A percentile compares a stretch with the other conserved stretches of the same genome.
phyloP scores from a whole-genome alignment of 2,329 filamentous ascomycete genomes.

The Pseudonectria buxi region DNA sequence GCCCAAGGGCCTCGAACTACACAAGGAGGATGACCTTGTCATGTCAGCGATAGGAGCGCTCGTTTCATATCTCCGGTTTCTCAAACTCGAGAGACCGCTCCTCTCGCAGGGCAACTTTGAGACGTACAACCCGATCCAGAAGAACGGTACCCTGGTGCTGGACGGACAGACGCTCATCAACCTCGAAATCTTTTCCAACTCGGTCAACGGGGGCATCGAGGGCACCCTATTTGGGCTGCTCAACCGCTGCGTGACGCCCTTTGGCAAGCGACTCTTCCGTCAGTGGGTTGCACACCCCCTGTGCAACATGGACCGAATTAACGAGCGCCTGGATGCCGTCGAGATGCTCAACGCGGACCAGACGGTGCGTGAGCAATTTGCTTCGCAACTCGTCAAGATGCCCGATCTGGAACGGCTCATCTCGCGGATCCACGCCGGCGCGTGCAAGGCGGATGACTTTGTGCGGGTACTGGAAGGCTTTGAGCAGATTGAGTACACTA shows the following conservation, averaged over 20 bases:
- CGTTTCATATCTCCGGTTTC: constrained; percentile 73
- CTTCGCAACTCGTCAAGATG: constrained; percentile 80
- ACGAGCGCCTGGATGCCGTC: constrained; percentile 88
- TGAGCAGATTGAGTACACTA: constrained; percentile 94
- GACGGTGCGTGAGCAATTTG: constrained; percentile 77
- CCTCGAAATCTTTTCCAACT: constrained; percentile 94
- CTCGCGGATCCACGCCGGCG: constrained; percentile 85
- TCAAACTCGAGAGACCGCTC: constrained; percentile 84
- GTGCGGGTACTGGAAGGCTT: constrained; percentile 91
- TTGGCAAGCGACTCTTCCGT: constrained; percentile 90
- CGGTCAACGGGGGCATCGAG: constrained; percentile 73
- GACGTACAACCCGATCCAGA: constrained; percentile 84
- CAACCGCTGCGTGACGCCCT: constrained; percentile 92
- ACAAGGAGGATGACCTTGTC: constrained; percentile 68
- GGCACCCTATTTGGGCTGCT: constrained; percentile 87
- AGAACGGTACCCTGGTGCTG: constrained; percentile 84
- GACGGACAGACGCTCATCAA: constrained; percentile 97
- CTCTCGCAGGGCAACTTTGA: constrained; percentile 87
- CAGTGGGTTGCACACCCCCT: constrained; percentile 97
- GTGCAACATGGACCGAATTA: constrained; percentile 79
- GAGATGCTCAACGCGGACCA: constrained; percentile 84
- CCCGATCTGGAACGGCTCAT: constrained; percentile 92
- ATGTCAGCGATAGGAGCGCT: constrained; percentile 91
- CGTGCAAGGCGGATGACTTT: constrained; percentile 88
- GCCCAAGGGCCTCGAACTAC: constrained; percentile 68